phyloP scores from a whole-genome alignment of 352 stramenopile genomes.

The Phytophthora podocarpi region DNA sequence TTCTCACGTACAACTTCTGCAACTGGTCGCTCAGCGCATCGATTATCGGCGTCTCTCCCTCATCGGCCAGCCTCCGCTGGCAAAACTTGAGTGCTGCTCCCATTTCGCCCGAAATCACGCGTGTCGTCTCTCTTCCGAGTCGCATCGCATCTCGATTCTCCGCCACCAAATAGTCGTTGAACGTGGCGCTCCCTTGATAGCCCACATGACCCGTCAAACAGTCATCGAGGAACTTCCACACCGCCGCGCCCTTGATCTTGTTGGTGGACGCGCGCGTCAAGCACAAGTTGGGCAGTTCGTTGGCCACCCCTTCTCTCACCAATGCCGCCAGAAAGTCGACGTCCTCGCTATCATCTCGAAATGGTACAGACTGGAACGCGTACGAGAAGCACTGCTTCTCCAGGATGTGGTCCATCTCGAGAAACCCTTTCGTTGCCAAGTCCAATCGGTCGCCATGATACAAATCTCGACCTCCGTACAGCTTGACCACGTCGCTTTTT shows the following conservation, averaged over 20 bases:
- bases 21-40: conserved; percentile 27
- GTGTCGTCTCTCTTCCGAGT: conserved; percentile 17
- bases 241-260: conserved; percentile 40
- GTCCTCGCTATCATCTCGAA: conserved; percentile 7
- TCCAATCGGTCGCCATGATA: conserved; percentile 35
- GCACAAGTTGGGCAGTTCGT: conserved; percentile 37
- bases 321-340: conserved; percentile 8
- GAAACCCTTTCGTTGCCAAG: conserved; percentile 8
- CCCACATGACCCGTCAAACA: conserved; percentile 31
- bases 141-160: conserved; percentile 28
- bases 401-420: conserved; percentile 46
- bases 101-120: conserved; percentile 35
- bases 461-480: conserved; percentile 25
- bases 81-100: conserved; percentile 26
- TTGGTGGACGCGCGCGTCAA: conserved; percentile 42
- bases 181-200: conserved; percentile 1
- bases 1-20: conserved; percentile 28
- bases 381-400: conserved; percentile 45
- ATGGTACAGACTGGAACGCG: conserved; percentile 26
- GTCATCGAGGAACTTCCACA: conserved; percentile 43
- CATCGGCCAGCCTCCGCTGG: conserved; percentile 18
- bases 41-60: conserved; percentile 31
- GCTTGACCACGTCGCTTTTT: conserved; percentile 14
- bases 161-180: conserved; percentile 33
- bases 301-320: conserved; percentile 24